Base-by-base conservation (phyloP, 106 monocot genomes). In the Dendrobium chrysotoxum region DNA sequence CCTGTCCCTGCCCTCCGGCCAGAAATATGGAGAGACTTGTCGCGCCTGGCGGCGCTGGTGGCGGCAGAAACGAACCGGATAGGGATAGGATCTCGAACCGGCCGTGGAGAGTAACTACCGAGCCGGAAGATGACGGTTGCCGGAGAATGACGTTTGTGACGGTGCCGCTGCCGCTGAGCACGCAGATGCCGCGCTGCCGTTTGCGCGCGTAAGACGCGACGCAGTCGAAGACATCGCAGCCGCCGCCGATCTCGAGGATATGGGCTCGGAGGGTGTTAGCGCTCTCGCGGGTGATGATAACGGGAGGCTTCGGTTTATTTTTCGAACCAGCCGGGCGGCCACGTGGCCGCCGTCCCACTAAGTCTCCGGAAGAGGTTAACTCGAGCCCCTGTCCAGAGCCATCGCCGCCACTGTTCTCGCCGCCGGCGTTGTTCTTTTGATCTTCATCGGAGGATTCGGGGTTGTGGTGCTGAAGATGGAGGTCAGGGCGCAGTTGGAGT, bases 401-500 rank as follows among this genome's bases (percentile, higher is more conserved):
- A 9, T 31, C 38, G 28, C 31, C 28, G 16, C 31, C 28, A 55
- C 55, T 53, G 47, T 76, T 76, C 26, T 47, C 30, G 1, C 13
- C 35, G 54, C 35, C 77, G 6, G 54, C 53, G 75, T 28, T 28
- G 53, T 77, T 75, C 40, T 25, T 42, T 25, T 78, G 77, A 40
- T 77, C 77, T 38, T 84, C 79, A 2, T 79, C 82, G 7, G 78
- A 78, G 73, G 72, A 72, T 45, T 79, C 64, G 11, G 72, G 76
- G 75, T 77, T 71, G 76, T 77, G 83, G 47, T 40, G 79, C n/a
- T 82, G 86, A 13, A 87, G 84, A 15, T 87, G 87, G 55, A 87
- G 84, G 40, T 87, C 83, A 17, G 87, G 83, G 35, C 57, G 87
- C 78, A 78, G 87, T 71, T 84, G 84, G 45, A 79, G 84, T 31